phyloP scores from a whole-genome alignment of 768 basidiomycete species.

The Tremella fuciformis region DNA sequence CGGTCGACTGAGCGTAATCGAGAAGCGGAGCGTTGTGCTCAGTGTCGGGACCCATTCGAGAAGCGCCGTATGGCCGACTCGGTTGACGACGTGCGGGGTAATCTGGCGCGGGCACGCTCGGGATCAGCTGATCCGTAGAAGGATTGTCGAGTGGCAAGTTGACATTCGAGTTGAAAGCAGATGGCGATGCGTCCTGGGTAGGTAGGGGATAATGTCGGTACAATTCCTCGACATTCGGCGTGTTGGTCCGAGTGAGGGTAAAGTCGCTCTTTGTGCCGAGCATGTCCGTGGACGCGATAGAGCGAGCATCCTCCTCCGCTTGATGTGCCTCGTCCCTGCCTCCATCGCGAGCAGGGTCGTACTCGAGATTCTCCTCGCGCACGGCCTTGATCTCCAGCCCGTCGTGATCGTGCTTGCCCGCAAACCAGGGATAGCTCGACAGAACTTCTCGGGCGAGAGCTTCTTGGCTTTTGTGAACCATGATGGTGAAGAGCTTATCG shows the following conservation, averaged over 20 bases:
- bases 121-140: conserved; percentile 43
- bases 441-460: conserved; percentile 49
- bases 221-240: conserved; percentile 8
- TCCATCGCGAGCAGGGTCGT: conserved; percentile 49
- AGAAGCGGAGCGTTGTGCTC: conserved; percentile 19
- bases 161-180: conserved; percentile 23
- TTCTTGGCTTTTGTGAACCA: conserved; percentile 54
- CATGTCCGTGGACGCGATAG: conserved; percentile 57
- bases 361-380: conserved; percentile 52
- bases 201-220: conserved; percentile 34
- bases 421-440: conserved; percentile 50
- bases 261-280: conserved; percentile 37
- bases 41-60: background rate
- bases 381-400: conserved; percentile 50
- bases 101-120: background rate
- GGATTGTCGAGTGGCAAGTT: conserved; percentile 34
- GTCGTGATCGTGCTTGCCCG: conserved; percentile 31
- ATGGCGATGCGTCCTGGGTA: conserved; percentile 16
- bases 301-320: conserved; percentile 80
- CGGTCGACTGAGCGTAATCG: conserved; percentile 23
- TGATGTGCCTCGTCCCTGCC: conserved; percentile 52
- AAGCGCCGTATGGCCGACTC: conserved; percentile 21
- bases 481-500: conserved; percentile 63
- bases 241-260: conserved; percentile 7
- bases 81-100: conserved; percentile 17